Evolutionary conservation across 2,329 filamentous ascomycete genomes (phyloP).

Genomic region (Fusarium sp.): DNA sequence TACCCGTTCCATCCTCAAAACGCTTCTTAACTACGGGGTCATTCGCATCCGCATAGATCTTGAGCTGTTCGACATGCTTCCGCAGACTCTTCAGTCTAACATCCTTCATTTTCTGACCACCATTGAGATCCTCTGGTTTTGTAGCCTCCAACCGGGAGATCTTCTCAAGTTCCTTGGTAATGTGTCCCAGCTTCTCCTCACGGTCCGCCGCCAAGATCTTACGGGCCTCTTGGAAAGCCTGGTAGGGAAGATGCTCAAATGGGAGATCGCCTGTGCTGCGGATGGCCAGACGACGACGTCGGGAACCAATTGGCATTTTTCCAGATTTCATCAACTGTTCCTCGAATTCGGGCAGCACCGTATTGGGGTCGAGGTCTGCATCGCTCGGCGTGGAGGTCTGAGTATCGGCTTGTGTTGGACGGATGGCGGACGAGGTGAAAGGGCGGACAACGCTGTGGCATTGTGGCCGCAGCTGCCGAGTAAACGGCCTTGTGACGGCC

Average conservation of each 20-base stretch:
- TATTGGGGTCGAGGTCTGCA: conserved; percentile 72
- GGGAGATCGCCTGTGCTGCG: conserved; percentile 76
- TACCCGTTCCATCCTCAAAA: conserved; percentile 93
- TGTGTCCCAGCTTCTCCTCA: conserved; percentile 81
- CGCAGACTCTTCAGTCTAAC: conserved; percentile 77
- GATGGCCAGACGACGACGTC: conserved; percentile 82
- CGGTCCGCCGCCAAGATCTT: conserved; percentile 85
- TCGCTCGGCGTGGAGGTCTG: conserved; percentile 44
- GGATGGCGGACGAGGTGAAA: conserved; percentile 53
- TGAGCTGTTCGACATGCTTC: conserved; percentile 79
- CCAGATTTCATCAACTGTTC: conserved; percentile 79
- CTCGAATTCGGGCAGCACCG: conserved; percentile 68
- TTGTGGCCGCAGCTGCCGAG: conserved; percentile 64
- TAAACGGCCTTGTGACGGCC: conserved; percentile 69
- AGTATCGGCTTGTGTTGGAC: conserved; percentile 46
- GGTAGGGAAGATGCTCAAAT: conserved; percentile 95
- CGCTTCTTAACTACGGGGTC: conserved; percentile 93
- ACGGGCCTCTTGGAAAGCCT: conserved; percentile 97
- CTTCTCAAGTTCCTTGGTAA: conserved; percentile 74
- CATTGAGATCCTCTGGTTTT: conserved; percentile 68
- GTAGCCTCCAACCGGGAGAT: conserved; percentile 76
- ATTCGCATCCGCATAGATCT: conserved; percentile 94
- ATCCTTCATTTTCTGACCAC: conserved; percentile 75
- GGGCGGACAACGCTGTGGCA: conserved; percentile 51
- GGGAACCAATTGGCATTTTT: conserved; percentile 81